Conservation (phyloP, 768 basidiomycete genomes). For the Pleurotus sapidus region DNA sequence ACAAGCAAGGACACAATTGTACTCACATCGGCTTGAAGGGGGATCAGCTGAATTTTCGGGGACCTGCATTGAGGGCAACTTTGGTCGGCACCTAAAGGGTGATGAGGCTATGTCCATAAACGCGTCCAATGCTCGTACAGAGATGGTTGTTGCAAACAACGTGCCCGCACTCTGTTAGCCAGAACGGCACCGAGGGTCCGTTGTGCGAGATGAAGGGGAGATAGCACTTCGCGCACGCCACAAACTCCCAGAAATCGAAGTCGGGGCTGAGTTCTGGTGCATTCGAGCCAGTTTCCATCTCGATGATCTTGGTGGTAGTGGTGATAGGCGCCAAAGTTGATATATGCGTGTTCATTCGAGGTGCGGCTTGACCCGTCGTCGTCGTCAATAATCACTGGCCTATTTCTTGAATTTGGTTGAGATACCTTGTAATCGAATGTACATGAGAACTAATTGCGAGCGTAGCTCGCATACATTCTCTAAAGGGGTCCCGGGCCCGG, state of each 20-base stretch:
- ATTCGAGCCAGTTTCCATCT: neutral
- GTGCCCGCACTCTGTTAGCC: constrained; percentile 89
- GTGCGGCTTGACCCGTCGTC: neutral
- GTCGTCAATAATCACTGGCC: neutral
- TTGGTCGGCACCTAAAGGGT: constrained; percentile 58
- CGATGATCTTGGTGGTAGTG: no score
- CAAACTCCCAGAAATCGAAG: constrained; percentile 80
- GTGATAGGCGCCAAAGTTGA: no score
- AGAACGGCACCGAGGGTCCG: constrained; percentile 69
- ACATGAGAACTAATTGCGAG: no score
- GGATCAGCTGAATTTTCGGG: constrained; percentile 61
- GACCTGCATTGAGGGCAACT: constrained; percentile 71
- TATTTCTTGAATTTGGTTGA: no score
- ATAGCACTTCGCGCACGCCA: constrained; percentile 67
- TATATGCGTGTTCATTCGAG: no score
- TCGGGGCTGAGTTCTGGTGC: constrained; percentile 19
- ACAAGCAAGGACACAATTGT: no score
- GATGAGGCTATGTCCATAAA: neutral
- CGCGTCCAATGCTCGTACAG: constrained; percentile 40
- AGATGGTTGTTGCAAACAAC: constrained; percentile 84
- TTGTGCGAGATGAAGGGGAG: constrained; percentile 56
- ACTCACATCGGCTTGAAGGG: constrained; percentile 72
- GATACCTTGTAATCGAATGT: no score
- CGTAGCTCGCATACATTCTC: no score
- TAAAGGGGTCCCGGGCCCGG: no score